Percentiles rank a stretch among this genome's conserved stretches.
Conservation (phyloP, 1,139 yeast genomes). For the Nakaseomyces delphensis region DNA sequence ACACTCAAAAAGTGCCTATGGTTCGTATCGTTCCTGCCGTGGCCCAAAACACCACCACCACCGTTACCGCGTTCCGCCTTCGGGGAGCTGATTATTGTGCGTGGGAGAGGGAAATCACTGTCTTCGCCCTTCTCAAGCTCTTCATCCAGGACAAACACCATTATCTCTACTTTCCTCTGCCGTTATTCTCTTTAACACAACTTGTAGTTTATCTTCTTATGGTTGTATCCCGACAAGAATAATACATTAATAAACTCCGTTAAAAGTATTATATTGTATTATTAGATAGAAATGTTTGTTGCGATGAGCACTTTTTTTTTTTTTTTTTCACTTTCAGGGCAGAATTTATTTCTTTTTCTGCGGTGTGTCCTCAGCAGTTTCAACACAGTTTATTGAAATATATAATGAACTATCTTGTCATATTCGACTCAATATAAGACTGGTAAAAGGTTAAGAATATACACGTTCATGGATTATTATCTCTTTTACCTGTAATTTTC, state of each 20-base stretch:
- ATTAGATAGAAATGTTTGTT: not conserved
- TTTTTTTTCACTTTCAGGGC: not conserved
- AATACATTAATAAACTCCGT: not conserved
- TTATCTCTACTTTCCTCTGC: slow-evolving; percentile 4
- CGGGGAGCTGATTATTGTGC: slow-evolving; percentile 1
- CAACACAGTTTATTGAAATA: not conserved
- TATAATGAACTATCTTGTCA: not conserved
- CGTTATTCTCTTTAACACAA: not conserved
- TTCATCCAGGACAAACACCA: slow-evolving; percentile 26
- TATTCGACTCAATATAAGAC: too few species aligned
- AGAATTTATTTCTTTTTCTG: not conserved
- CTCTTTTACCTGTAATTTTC: too few species aligned
- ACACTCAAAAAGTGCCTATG: slow-evolving; percentile 5
- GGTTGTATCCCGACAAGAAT: not conserved
- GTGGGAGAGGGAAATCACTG: not conserved
- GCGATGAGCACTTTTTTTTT: not conserved
- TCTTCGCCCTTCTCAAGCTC: slow-evolving; percentile 14
- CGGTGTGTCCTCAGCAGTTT: not conserved
- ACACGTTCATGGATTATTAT: too few species aligned
- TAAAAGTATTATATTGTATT: not conserved
- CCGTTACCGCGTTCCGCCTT: not conserved
- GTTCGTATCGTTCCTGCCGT: not conserved
- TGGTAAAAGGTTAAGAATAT: too few species aligned
- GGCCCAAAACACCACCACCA: not conserved
- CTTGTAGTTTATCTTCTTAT: not conserved